Conservation (phyloP, 768 basidiomycete genomes). For the Naganishia vishniacii region DNA sequence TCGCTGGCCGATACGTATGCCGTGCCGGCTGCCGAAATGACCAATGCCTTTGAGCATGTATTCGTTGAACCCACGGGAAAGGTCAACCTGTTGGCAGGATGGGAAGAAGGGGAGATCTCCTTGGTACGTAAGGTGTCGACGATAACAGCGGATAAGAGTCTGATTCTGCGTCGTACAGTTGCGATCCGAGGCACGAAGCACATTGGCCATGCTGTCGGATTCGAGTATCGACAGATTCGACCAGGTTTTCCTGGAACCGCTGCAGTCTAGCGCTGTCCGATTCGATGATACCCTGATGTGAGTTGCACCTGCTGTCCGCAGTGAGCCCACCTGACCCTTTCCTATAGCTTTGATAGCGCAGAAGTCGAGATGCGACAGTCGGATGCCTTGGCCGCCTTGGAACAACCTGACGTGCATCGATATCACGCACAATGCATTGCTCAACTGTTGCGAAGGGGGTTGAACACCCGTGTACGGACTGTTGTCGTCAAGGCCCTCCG, state of each 20-base stretch:
- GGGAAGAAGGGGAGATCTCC: slow-evolving; percentile 71
- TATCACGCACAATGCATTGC: slow-evolving; percentile 38
- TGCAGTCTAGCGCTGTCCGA: slow-evolving; percentile 59
- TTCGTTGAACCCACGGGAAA: slow-evolving; percentile 74
- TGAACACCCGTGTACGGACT: slow-evolving; percentile 67
- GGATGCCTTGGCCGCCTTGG: slow-evolving; percentile 27
- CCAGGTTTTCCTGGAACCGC: slow-evolving; percentile 67
- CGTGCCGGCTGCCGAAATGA: slow-evolving; percentile 37
- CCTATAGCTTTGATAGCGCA: slow-evolving; percentile 40
- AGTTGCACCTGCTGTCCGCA: too few species aligned
- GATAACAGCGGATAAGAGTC: background rate
- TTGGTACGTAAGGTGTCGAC: slow-evolving; percentile 55
- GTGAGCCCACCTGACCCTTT: too few species aligned
- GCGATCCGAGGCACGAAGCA: slow-evolving; percentile 66
- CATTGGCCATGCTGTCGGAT: slow-evolving; percentile 61
- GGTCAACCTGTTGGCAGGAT: slow-evolving; percentile 68
- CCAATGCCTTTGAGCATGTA: slow-evolving; percentile 51
- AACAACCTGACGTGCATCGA: slow-evolving; percentile 27
- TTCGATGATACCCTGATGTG: slow-evolving; percentile 58
- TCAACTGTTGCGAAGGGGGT: slow-evolving; percentile 55
- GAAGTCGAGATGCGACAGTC: slow-evolving; percentile 19
- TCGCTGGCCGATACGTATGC: slow-evolving; percentile 36
- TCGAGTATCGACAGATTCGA: slow-evolving; percentile 60
- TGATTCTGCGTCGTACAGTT: slow-evolving; percentile 54
- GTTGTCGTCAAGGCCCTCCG: slow-evolving; percentile 55